A percentile compares a stretch with the other conserved stretches of the same genome.
phyloP scores from a whole-genome alignment of 805 yeast species.

The Starmerella sp. region DNA sequence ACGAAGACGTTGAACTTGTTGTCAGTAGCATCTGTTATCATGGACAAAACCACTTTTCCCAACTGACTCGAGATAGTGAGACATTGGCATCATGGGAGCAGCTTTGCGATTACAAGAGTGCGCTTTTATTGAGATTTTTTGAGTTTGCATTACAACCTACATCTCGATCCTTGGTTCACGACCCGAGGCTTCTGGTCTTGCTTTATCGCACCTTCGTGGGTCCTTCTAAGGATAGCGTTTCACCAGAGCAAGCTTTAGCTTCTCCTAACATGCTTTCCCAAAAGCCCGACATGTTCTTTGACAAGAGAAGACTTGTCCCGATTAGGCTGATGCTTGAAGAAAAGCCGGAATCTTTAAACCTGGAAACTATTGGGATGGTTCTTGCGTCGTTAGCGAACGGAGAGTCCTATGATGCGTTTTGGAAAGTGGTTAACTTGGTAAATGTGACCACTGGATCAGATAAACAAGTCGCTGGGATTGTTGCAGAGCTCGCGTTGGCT shows the following conservation, averaged over 20 bases:
- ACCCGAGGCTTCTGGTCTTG: conserved; percentile 21
- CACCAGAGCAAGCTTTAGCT: conserved; percentile 22
- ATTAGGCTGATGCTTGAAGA: conserved; percentile 12
- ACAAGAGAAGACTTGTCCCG: conserved; percentile 6
- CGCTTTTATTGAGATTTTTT: conserved; percentile 19
- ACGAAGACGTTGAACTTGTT: conserved; percentile 25
- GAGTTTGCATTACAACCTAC: conserved; percentile 21
- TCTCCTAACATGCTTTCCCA: conserved; percentile 8
- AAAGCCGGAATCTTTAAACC: conserved; percentile 8
- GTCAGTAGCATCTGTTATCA: conserved; percentile 26
- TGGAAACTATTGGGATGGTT: conserved; percentile 21
- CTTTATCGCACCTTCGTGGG: conserved; percentile 24
- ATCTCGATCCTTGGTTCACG: conserved; percentile 19
- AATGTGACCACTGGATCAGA: conserved; percentile 15
- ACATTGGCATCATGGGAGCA: conserved; percentile 17
- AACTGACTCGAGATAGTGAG: conserved; percentile 7
- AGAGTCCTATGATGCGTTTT: conserved; percentile 24
- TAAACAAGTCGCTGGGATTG: conserved; percentile 17
- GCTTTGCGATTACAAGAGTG: conserved; percentile 23
- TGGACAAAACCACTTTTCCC: conserved; percentile 20
- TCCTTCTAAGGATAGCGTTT: conserved; percentile 15
- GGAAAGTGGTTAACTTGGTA: conserved; percentile 26
- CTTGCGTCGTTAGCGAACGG: conserved; percentile 26
- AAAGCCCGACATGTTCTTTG: conserved; percentile 11
- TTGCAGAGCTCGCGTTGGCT: conserved; percentile 20